phyloP scores from a whole-genome alignment of 2,329 filamentous ascomycete genomes.

The Lecanoromycetidae sp. region DNA sequence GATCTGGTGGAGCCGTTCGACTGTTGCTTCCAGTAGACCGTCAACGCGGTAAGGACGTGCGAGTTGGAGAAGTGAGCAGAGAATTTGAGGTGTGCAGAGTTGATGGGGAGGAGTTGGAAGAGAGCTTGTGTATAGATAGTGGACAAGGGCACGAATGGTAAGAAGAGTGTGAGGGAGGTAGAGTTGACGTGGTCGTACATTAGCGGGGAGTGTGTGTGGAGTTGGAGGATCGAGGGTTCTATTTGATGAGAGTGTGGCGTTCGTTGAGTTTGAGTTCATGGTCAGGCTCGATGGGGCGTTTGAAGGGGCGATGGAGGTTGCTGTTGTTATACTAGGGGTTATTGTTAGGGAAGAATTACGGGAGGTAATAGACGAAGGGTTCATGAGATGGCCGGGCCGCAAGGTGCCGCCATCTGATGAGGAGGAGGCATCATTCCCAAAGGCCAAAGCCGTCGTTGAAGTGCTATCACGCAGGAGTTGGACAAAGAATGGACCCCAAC shows the following conservation, averaged over 20 bases:
- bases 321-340: conserved; percentile 43
- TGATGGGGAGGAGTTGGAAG: conserved; percentile 43
- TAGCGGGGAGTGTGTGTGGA: too few species aligned
- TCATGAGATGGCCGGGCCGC: conserved; percentile 46
- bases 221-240: conserved; percentile 31
- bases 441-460: neutral
- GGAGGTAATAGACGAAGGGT: conserved; percentile 40
- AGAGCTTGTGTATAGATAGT: conserved; percentile 87
- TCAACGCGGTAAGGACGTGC: conserved; percentile 88
- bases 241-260: conserved; percentile 29
- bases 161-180: conserved; percentile 88
- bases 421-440: conserved; percentile 33
- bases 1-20: conserved; percentile 77
- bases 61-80: conserved; percentile 88
- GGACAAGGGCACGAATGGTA: conserved; percentile 78
- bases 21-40: conserved; percentile 80
- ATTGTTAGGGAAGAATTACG: conserved; percentile 79
- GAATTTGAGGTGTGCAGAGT: conserved; percentile 84
- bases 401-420: conserved; percentile 58
- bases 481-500: conserved; percentile 95
- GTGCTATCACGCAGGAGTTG: conserved; percentile 70
- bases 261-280: conserved; percentile 32
- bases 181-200: conserved; percentile 73
- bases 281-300: conserved; percentile 30
- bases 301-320: conserved; percentile 20